Evolutionary conservation across 176 grass and related monocot genomes (phyloP).

Genomic region (Triticum aestivum): IWGSC_CS_RefSeq_v2.1 NC_057807.1:574775832-574776331

Average conservation of each 20-base stretch:
- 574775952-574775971: background rate
- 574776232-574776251: background rate
- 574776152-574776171: too few relatives aligned
- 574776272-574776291: background rate
- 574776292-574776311: background rate
- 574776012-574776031: background rate
- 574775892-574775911: conserved; percentile 2
- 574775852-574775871: conserved; percentile 50
- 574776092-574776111: background rate
- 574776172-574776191: too few relatives aligned
- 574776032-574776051: background rate
- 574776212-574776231: background rate
- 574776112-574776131: background rate
- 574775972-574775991: conserved; percentile 3
- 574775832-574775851: conserved; percentile 34
- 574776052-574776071: background rate
- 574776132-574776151: conserved; percentile 4
- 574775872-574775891: background rate
- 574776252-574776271: background rate
- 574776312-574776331: background rate
- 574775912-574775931: conserved; percentile 27
- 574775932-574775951: conserved; percentile 18
- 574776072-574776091: conserved; percentile 2
- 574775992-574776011: background rate
- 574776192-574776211: background rate